phyloP scores from a whole-genome alignment of 192 early-diverging fungal genomes.

The Coemansia sp. region DNA sequence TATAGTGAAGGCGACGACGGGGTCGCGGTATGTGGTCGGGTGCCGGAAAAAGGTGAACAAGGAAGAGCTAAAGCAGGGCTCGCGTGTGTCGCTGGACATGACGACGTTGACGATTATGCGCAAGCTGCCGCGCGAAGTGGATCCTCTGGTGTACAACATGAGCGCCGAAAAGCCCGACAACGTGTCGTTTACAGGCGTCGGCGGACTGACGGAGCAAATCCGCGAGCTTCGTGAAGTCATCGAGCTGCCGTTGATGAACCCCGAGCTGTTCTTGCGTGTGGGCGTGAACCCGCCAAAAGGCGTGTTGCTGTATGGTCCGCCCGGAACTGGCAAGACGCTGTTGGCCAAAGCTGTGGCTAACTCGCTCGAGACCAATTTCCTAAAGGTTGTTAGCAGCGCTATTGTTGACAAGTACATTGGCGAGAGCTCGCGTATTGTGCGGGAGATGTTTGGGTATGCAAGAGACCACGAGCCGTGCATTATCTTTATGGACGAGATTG shows the following conservation, averaged over 20 bases:
- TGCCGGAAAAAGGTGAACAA: conserved; percentile 94
- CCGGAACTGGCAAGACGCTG: conserved; percentile 97
- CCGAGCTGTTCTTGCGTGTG: conserved; percentile 95
- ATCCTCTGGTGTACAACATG: conserved; percentile 99
- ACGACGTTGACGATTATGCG: conserved; percentile 99
- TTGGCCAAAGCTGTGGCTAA: conserved; percentile 95
- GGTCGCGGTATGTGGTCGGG: conserved; percentile 97
- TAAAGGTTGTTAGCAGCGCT: conserved; percentile 97
- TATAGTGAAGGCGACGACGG: conserved; percentile 95
- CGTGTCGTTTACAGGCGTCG: conserved; percentile 95
- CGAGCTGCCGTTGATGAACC: conserved; percentile 97
- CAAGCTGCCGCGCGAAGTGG: conserved; percentile 94
- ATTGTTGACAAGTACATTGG: conserved; percentile 99
- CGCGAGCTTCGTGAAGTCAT: conserved; percentile 98
- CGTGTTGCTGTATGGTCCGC: conserved; percentile 93
- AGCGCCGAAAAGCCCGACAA: conserved; percentile 94
- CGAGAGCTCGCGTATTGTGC: conserved; percentile 92
- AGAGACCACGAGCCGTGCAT: conserved; percentile 99
- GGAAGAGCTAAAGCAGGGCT: conserved; percentile 92
- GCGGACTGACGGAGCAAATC: conserved; percentile 94
- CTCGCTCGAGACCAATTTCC: conserved; percentile 96
- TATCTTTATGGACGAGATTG: conserved; percentile 99
- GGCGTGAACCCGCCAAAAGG: conserved; percentile 99
- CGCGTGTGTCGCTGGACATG: conserved; percentile 99
- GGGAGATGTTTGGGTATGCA: conserved; percentile 99